phyloP scores from a whole-genome alignment of 352 stramenopile species.

The Phytophthora syringae region DNA sequence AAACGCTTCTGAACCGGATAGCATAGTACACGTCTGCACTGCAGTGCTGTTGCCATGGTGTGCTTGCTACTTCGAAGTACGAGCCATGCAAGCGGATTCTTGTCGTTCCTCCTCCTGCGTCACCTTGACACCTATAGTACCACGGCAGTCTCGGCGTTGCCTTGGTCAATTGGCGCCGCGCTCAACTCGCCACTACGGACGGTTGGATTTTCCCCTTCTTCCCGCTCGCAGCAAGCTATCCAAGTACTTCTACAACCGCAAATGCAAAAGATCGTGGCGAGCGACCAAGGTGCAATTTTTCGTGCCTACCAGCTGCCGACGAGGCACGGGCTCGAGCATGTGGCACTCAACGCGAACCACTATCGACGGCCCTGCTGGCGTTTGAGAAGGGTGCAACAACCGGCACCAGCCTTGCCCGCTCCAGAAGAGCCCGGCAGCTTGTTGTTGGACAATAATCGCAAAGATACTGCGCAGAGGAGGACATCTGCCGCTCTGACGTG shows the following conservation, averaged over 20 bases:
- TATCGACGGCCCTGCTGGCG: constrained; percentile 27
- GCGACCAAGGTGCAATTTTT: constrained; percentile 25
- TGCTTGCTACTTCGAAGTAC: no score
- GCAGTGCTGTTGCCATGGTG: no score
- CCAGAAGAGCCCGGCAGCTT: constrained; percentile 2
- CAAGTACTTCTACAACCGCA: no score
- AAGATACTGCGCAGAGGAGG: constrained; percentile 26
- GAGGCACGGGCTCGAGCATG: constrained; percentile 4
- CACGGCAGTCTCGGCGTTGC: constrained; percentile 11
- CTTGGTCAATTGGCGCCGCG: no score
- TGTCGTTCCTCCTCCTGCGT: no score
- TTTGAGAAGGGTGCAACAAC: constrained; percentile 28
- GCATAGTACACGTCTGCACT: constrained; percentile 1
- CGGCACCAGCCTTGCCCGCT: constrained; percentile 13
- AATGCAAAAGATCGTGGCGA: constrained; percentile 13
- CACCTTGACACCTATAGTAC: constrained; percentile 14
- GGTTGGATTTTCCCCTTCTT: not conserved
- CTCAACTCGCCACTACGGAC: not conserved
- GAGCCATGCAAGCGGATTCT: constrained; percentile 27
- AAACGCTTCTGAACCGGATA: constrained; percentile 10
- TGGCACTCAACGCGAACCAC: constrained; percentile 18
- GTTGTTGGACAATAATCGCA: constrained; percentile 29
- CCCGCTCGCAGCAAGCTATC: no score
- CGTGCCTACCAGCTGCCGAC: constrained; percentile 20
- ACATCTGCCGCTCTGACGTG: constrained; percentile 31